Base-by-base conservation (phyloP, 73 alveolate genomes). In the Tetrahymena malaccensis region DNA sequence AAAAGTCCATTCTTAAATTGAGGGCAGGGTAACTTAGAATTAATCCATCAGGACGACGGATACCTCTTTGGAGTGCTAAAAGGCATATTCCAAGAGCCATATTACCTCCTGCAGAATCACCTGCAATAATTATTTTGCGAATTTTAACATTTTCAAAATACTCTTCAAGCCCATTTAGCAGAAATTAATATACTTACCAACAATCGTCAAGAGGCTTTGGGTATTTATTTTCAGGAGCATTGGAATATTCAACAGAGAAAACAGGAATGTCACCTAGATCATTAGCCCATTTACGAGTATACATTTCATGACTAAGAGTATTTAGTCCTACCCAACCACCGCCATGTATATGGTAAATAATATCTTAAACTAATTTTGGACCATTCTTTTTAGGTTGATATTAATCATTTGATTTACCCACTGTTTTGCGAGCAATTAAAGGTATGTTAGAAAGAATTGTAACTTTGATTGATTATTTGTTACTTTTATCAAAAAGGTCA, bases 101-200 rank as follows among this genome's bases (percentile, higher is more conserved):
- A 95, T 99, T 98, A 13, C 99, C 99, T 34, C 99, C 99, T 1
- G 99, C 99, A 40, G 99, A 98, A 96, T 99, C 99, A 11, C 99
- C 99, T 38, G 98, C 98, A 43, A 95, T 55, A 31, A 95, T 38
- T 34, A 95, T 43, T 43, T 95, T 35, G 38, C 94, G 37, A 43
- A 89, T 27, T 35, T 43, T 89, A 33, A 98, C 95, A 70, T 98
- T 98, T 43, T 98, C 95, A 84, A 95, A 95, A n/a, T 70, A 93
- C 85, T 96, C 97, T 44, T 97, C 96, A 95, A 98, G 94, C 25
- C 89, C 89, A 38, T 96, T 89, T 25, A 98, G 83, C 93, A 98
- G 95, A 99, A 99, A 98, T 56, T 96, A 85, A 97, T 98, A 98
- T 37, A 97, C 97, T 93, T 98, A 97, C 99, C 99, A 98, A 15